Percentiles rank a stretch among this genome's conserved stretches.
Evolutionary conservation across 2,329 filamentous ascomycete species (phyloP).

Genomic region (Teratosphaeriaceae sp.): DNA sequence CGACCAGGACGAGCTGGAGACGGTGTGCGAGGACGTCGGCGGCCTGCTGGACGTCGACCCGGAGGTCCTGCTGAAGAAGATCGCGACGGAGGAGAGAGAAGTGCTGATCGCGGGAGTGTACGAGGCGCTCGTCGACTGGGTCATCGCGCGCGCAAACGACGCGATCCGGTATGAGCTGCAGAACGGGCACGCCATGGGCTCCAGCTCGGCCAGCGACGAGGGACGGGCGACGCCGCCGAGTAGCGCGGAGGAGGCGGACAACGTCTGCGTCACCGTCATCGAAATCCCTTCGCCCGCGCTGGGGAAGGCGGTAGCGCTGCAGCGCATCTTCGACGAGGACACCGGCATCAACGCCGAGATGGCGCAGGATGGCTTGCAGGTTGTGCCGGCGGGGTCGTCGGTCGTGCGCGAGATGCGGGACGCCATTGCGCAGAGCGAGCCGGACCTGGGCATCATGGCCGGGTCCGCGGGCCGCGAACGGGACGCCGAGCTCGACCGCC

Average conservation of each 20-base stretch:
- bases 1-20: conserved; percentile 76
- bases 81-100: conserved; percentile 76
- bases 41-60: conserved; percentile 81
- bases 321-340: conserved; percentile 87
- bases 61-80: conserved; percentile 69
- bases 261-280: conserved; percentile 80
- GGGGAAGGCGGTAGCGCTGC: conserved; percentile 82
- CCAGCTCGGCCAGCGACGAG: conserved; percentile 57
- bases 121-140: conserved; percentile 91
- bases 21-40: conserved; percentile 84
- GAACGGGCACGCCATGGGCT: conserved; percentile 57
- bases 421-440: conserved; percentile 67
- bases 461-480: conserved; percentile 63
- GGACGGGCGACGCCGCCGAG: conserved; percentile 59
- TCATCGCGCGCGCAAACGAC: conserved; percentile 80
- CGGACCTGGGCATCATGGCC: conserved; percentile 69
- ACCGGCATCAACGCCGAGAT: conserved; percentile 93
- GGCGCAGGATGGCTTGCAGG: conserved; percentile 87
- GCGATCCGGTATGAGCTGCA: conserved; percentile 72
- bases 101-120: conserved; percentile 82
- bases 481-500: conserved; percentile 72
- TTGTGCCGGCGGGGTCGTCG: conserved; percentile 66
- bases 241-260: conserved; percentile 62
- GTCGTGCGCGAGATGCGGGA: conserved; percentile 82
- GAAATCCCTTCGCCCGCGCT: conserved; percentile 75